Percentiles rank a stretch among this genome's conserved stretches.
Conservation (phyloP, 352 stramenopile genomes). For the Phytophthora ohioensis region DNA sequence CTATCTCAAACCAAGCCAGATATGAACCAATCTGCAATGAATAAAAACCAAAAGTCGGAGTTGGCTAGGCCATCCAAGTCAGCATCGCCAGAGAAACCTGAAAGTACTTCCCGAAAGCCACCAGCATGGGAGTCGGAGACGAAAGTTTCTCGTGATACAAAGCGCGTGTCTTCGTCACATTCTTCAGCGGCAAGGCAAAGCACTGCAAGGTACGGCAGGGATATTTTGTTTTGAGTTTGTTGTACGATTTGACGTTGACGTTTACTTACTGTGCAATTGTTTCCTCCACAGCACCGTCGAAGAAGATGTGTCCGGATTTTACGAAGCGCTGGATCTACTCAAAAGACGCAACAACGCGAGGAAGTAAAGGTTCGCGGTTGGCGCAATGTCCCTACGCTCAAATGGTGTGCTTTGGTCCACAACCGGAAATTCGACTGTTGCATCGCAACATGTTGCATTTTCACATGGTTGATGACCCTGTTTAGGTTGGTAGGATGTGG, state of each 20-base stretch:
- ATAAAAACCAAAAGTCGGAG: slow-evolving; percentile 16
- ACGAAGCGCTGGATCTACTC: slow-evolving; percentile 79
- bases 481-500: no score
- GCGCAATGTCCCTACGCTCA: no score
- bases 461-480: no score
- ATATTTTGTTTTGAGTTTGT: not conserved
- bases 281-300: slow-evolving; percentile 54
- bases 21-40: slow-evolving; percentile 1
- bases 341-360: slow-evolving; percentile 60
- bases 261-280: slow-evolving; percentile 10
- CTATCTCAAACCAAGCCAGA: slow-evolving; percentile 50
- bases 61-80: slow-evolving; percentile 28
- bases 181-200: slow-evolving; percentile 36
- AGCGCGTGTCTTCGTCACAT: slow-evolving; percentile 13
- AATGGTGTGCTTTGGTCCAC: no score
- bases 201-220: slow-evolving; percentile 41
- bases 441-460: no score
- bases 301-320: slow-evolving; percentile 80
- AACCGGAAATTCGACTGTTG: no score
- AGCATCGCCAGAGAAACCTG: slow-evolving; percentile 37
- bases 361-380: slow-evolving; percentile 21
- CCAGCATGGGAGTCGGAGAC: slow-evolving; percentile 15
- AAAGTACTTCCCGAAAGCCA: slow-evolving; percentile 18
- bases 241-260: not conserved
- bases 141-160: slow-evolving; percentile 9